phyloP scores from a whole-genome alignment of 2,329 filamentous ascomycete species.

The Ophiostoma ulmi region DNA sequence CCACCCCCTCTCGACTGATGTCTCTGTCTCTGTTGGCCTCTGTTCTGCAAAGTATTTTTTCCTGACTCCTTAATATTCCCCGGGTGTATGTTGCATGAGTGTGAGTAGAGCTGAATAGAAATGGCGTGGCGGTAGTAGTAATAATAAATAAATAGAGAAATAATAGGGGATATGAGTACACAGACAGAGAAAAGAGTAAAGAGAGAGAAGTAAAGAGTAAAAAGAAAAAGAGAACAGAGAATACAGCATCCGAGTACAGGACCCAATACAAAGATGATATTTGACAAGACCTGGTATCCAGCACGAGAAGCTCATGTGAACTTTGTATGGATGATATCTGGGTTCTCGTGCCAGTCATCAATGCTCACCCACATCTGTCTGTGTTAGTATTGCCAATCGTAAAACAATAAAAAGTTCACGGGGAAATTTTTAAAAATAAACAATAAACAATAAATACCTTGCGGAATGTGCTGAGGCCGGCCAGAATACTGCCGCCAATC shows the following conservation, averaged over 20 bases:
- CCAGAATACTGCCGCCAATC: conserved; percentile 97
- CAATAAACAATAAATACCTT: conserved; percentile 56
- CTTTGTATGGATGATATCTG: conserved; percentile 97
- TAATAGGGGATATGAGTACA: conserved; percentile 3
- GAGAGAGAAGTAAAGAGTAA: no score
- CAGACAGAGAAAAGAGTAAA: neutral
- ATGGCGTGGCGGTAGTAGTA: neutral
- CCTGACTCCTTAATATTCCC: no score
- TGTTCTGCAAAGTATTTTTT: neutral
- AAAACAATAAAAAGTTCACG: neutral
- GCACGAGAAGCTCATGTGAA: conserved; percentile 60
- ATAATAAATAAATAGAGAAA: neutral
- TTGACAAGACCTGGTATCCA: no score
- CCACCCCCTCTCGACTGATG: conserved; percentile 3
- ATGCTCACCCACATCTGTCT: conserved; percentile 97
- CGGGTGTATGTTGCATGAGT: neutral
- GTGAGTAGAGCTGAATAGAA: neutral
- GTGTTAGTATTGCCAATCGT: conserved; percentile 6
- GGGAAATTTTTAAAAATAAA: neutral
- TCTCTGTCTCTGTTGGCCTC: neutral
- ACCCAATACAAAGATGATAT: no score
- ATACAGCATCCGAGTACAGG: no score
- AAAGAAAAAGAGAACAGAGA: neutral
- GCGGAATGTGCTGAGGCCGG: conserved; percentile 93
- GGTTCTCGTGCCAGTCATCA: conserved; percentile 99